These are phyloP conservation scores for Quercus rubra DNA, from an alignment of 306 rosid genomes.

Conservation along the genomic window DNA sequence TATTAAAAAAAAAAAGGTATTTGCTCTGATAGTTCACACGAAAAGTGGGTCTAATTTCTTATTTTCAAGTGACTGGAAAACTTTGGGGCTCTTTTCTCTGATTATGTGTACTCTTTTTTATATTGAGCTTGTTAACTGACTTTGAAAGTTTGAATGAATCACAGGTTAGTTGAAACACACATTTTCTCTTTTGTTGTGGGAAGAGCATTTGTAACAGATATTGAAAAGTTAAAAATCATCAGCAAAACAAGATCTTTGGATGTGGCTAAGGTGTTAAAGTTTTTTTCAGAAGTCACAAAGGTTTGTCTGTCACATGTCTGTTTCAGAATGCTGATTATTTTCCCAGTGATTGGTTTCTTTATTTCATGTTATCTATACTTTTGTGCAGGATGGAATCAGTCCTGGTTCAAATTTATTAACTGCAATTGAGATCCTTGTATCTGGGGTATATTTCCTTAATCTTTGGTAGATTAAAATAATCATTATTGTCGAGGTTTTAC, in stretches of 20 bases:
- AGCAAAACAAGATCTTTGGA: constrained; percentile 79
- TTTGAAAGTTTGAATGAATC: constrained; percentile 30
- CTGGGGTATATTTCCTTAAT: constrained; percentile 69
- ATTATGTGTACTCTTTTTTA: background rate
- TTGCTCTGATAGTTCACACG: background rate
- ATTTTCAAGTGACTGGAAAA: background rate
- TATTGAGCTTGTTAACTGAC: constrained; percentile 26
- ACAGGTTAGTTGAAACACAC: constrained; percentile 99
- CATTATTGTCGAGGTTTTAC: constrained; percentile 12
- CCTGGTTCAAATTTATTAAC: constrained; percentile 92
- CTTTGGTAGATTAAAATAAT: constrained; percentile 12
- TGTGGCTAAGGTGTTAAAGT: constrained; percentile 64
- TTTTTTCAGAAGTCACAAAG: constrained; percentile 80
- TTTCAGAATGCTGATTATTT: constrained; percentile 10
- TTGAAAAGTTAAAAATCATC: constrained; percentile 85
- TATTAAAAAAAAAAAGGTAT: background rate
- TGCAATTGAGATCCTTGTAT: constrained; percentile 83
- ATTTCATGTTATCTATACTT: constrained; percentile 22
- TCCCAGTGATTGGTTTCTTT: constrained; percentile 7
- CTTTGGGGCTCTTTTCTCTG: background rate
- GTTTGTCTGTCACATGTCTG: constrained; percentile 41
- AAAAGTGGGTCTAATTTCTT: background rate
- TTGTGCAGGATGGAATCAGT: constrained; percentile 75
- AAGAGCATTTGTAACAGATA: constrained; percentile 98
- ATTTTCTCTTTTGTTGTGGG: constrained; percentile 99